Evolutionary conservation across 352 stramenopile genomes (phyloP).

Genomic region (Phytopythium boreale): DNA sequence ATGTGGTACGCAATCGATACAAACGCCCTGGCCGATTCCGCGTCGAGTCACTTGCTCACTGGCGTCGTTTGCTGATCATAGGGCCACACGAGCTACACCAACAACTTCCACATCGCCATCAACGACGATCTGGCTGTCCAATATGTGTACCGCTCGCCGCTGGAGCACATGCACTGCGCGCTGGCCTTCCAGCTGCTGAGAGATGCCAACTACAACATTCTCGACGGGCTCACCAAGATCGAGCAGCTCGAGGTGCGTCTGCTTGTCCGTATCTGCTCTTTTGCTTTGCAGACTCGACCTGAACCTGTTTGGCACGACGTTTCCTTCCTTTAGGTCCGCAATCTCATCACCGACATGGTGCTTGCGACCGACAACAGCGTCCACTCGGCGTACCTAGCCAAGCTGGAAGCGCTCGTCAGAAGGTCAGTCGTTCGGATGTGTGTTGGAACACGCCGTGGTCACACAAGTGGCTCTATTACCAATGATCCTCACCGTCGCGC

Average conservation of each 20-base stretch:
- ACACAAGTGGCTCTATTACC: no score
- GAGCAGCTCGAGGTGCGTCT: slow-evolving; percentile 66
- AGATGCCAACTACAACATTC: slow-evolving; percentile 62
- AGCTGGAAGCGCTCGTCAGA: slow-evolving; percentile 70
- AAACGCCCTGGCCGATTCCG: neutral
- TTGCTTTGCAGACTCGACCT: slow-evolving; percentile 2
- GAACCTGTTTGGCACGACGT: neutral
- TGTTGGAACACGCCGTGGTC: neutral
- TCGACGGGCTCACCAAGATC: slow-evolving; percentile 66
- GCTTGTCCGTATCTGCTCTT: neutral
- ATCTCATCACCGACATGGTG: slow-evolving; percentile 82
- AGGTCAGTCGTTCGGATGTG: slow-evolving; percentile 22
- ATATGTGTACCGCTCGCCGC: slow-evolving; percentile 80
- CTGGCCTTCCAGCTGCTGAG: slow-evolving; percentile 79
- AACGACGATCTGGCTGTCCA: slow-evolving; percentile 79
- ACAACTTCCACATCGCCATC: slow-evolving; percentile 84
- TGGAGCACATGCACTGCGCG: slow-evolving; percentile 88
- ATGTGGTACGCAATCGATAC: slow-evolving; percentile 42
- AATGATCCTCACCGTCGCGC: neutral
- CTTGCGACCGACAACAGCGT: slow-evolving; percentile 88
- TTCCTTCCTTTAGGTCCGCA: slow-evolving; percentile 38
- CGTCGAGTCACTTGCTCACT: slow-evolving; percentile 4
- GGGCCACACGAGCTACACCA: slow-evolving; percentile 86
- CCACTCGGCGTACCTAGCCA: slow-evolving; percentile 73
- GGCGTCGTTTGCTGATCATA: slow-evolving; percentile 9